A percentile compares a stretch with the other conserved stretches of the same genome.
Evolutionary conservation across 495 filamentous ascomycete genomes (phyloP).

Genomic region (Monascus purpureus): DNA sequence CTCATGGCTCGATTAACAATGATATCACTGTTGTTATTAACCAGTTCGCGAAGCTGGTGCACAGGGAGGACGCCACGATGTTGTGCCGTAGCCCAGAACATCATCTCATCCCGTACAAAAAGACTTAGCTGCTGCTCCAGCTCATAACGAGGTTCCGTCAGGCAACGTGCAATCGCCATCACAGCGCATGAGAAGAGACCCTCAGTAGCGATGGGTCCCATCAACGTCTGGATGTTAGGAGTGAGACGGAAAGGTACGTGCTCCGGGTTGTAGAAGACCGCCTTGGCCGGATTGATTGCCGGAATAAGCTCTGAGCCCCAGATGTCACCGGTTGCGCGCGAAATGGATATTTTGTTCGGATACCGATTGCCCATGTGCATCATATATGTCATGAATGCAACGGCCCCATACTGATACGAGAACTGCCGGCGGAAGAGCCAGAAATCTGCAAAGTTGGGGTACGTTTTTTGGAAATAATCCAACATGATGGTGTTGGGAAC

Average conservation of each 20-base stretch:
- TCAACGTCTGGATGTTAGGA: conserved; percentile 85
- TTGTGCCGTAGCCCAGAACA: conserved; percentile 83
- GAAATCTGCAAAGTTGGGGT: conserved; percentile 84
- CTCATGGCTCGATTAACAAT: conserved; percentile 81
- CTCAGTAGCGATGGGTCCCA: conserved; percentile 91
- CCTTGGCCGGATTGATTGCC: conserved; percentile 60
- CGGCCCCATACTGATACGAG: conserved; percentile 85
- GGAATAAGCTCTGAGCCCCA: conserved; percentile 93
- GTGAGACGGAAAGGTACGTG: conserved; percentile 93
- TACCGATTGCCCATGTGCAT: conserved; percentile 91
- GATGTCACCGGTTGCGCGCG: conserved; percentile 77
- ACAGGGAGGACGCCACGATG: conserved; percentile 56
- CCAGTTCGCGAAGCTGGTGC: conserved; percentile 65
- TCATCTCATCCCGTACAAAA: conserved; percentile 95
- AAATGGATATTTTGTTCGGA: conserved; percentile 87
- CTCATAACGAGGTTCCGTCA: conserved; percentile 83
- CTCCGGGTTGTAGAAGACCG: conserved; percentile 88
- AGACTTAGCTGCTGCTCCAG: conserved; percentile 84
- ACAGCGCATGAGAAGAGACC: conserved; percentile 84
- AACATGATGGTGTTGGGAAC: conserved; percentile 67
- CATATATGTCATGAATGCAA: conserved; percentile 98
- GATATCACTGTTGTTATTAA: conserved; percentile 75
- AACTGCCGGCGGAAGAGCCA: conserved; percentile 97
- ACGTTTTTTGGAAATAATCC: conserved; percentile 80
- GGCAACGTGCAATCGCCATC: conserved; percentile 89